These are phyloP conservation scores for Jaminaea rosea DNA, from an alignment of 1,284 basidiomycete genomes.

Conservation along the genomic window DNA sequence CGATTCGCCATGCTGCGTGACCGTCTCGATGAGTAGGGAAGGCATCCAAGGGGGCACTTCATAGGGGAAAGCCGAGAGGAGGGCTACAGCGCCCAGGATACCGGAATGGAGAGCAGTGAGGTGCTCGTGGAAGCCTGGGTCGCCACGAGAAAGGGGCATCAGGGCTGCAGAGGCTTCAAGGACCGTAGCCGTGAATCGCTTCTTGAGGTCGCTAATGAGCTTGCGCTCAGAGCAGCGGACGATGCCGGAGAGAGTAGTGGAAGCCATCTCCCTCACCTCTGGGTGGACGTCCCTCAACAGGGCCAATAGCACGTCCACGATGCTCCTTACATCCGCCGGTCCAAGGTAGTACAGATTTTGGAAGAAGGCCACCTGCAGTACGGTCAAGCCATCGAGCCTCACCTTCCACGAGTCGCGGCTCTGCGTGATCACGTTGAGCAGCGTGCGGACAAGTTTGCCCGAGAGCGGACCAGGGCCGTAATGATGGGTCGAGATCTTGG, in stretches of 20 bases:
- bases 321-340: slow-evolving; percentile 15
- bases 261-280: slow-evolving; percentile 45
- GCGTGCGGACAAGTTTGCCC: slow-evolving; percentile 18
- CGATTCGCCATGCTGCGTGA: slow-evolving; percentile 74
- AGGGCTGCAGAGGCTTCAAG: slow-evolving; percentile 8
- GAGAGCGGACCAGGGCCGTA: slow-evolving; percentile 10
- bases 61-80: slow-evolving; percentile 73
- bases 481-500: slow-evolving; percentile 33
- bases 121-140: slow-evolving; percentile 63
- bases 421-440: slow-evolving; percentile 26
- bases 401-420: slow-evolving; percentile 39
- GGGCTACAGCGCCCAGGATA: slow-evolving; percentile 72
- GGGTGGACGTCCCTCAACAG: slow-evolving; percentile 37
- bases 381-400: slow-evolving; percentile 35
- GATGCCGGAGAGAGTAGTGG: slow-evolving; percentile 67
- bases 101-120: slow-evolving; percentile 75
- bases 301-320: slow-evolving; percentile 32
- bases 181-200: slow-evolving; percentile 28
- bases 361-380: slow-evolving; percentile 45
- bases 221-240: slow-evolving; percentile 85
- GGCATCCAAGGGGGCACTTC: slow-evolving; percentile 78
- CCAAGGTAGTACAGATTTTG: slow-evolving; percentile 42
- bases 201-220: slow-evolving; percentile 64
- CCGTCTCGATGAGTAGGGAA: slow-evolving; percentile 56
- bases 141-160: slow-evolving; percentile 49